Evolutionary conservation across 108 stramenopile species (phyloP), one percentile per base, ranked within the genome.

Genomic region (Fragilaria crotonensis): DNA sequence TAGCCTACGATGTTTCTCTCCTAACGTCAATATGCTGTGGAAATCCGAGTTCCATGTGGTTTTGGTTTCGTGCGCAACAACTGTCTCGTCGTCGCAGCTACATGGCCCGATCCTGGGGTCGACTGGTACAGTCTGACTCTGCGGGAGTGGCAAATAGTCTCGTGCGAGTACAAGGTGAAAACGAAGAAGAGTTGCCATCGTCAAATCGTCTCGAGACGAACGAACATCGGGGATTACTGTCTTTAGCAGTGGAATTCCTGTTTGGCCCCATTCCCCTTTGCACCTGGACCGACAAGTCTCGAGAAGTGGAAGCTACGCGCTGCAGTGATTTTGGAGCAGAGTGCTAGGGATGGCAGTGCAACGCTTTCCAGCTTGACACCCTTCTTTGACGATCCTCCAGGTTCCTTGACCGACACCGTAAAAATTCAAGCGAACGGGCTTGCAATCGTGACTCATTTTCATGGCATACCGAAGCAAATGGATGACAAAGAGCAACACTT

Each of bases 271-370:
- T 52, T 17, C n/a, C 52, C 63, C 5, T 67, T 73, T 31, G 30
- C 52, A 25, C 61, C 70, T 0, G 59, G 59, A 14, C 72, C 72
- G 5, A 33, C 68, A 21, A 70, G 77, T 31, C 48, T 71, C 26
- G 81, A 85, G 25, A 81, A 69, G 48, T 93, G 90, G 90, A 78
- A 80, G 51, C 59, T 85, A 23, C 78, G 85, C 5, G 80, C 77
- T 50, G 68, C 76, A 5, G 62, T 77, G 9, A 75, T 93, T 41
- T 47, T 85, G 46, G 28, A 71, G 25, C 51, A 71, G 33, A 57
- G 71, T 2, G 41, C 54, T n/a, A 54, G 57, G 19, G 66, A 45
- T 20, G 72, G 78, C 30, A 30, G 25, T 32, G 52, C 89, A 0
- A 66, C 81, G 0, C 53, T 93, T 7, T 57, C 67, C 9, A 73